Percentiles rank a stretch among this genome's conserved stretches.
phyloP scores from a whole-genome alignment of 441 rosid species.

The Mallotus repandus region DNA sequence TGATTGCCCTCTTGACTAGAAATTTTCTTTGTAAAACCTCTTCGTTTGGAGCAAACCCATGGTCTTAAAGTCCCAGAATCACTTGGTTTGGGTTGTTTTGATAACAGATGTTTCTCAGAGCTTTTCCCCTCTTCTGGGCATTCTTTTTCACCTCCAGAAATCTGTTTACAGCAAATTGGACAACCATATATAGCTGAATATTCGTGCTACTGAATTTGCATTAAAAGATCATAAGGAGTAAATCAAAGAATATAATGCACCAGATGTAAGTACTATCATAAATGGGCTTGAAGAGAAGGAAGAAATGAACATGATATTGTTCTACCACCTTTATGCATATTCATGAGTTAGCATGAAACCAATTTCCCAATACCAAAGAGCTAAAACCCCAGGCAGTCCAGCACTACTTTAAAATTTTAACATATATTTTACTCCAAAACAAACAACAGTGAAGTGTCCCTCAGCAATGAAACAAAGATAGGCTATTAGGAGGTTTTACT shows the following conservation, averaged over 20 bases:
- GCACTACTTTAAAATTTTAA: not conserved
- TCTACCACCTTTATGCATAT: constrained; percentile 4
- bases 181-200: constrained; percentile 24
- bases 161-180: constrained; percentile 41
- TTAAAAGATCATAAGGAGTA: constrained; percentile 15
- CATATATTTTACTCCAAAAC: not conserved
- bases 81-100: constrained; percentile 33
- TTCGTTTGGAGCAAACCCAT: constrained; percentile 58
- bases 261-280: not conserved
- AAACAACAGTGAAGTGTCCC: not conserved
- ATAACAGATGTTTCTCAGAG: constrained; percentile 26
- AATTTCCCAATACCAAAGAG: not conserved
- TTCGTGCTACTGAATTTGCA: constrained; percentile 11
- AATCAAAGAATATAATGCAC: constrained; percentile 1
- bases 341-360: not conserved
- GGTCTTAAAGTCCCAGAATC: constrained; percentile 46
- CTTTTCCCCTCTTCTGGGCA: constrained; percentile 33
- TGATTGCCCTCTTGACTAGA: constrained; percentile 37
- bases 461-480: not conserved
- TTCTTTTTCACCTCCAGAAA: constrained; percentile 37
- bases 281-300: not conserved
- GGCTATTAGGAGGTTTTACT: not conserved
- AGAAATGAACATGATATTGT: not conserved
- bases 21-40: constrained; percentile 47
- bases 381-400: not conserved